phyloP scores from a whole-genome alignment of 768 basidiomycete genomes.

The Macrolepiota fuliginosa region DNA sequence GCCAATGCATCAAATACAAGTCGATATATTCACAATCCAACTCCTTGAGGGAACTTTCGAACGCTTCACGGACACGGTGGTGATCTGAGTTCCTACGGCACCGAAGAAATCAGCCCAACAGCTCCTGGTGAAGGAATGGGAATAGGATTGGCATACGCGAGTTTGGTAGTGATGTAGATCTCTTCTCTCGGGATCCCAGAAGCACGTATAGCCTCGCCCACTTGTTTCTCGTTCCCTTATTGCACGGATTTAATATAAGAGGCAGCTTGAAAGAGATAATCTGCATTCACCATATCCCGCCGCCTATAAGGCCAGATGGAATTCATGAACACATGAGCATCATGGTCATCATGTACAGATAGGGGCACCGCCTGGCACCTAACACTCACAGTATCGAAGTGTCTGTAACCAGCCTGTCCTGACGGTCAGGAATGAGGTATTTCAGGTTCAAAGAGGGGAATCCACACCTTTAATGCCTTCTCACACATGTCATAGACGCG shows the following conservation, averaged over 20 bases:
- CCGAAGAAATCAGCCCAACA: neutral
- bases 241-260: neutral
- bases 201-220: slow-evolving; percentile 43
- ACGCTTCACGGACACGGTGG: slow-evolving; percentile 32
- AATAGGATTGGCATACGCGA: slow-evolving; percentile 26
- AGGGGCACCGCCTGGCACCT: slow-evolving; percentile 5
- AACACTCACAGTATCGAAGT: slow-evolving; percentile 36
- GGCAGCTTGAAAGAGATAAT: neutral
- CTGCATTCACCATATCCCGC: slow-evolving; percentile 23
- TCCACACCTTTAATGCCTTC: slow-evolving; percentile 30
- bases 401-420: slow-evolving; percentile 41
- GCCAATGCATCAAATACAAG: slow-evolving; percentile 31
- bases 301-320: slow-evolving; percentile 19
- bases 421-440: neutral
- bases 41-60: slow-evolving; percentile 34
- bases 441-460: neutral
- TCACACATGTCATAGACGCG: slow-evolving; percentile 36
- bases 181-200: slow-evolving; percentile 43
- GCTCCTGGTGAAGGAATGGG: no score
- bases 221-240: slow-evolving; percentile 40
- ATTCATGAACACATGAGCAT: neutral
- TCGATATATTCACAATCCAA: slow-evolving; percentile 43
- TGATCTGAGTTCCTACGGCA: slow-evolving; percentile 21
- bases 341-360: neutral
- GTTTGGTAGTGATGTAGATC: slow-evolving; percentile 51